Percentiles rank a stretch among this genome's conserved stretches.
phyloP scores from a whole-genome alignment of 1,284 basidiomycete species.

The Psilocybe mexicana region DNA sequence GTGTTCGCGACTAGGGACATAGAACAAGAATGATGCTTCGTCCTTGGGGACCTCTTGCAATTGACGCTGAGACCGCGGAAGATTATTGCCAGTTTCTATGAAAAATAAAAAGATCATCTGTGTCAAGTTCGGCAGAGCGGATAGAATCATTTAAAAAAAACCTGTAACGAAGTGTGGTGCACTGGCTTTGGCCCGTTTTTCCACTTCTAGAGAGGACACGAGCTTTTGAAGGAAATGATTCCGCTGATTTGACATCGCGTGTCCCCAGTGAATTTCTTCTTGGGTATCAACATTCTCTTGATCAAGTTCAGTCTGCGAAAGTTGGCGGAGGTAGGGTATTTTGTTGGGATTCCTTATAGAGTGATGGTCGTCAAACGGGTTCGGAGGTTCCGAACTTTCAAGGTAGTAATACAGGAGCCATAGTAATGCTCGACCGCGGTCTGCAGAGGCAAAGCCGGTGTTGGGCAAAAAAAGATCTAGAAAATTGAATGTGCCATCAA shows the following conservation, averaged over 20 bases:
- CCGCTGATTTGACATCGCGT: conserved; percentile 63
- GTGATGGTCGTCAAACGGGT: conserved; percentile 68
- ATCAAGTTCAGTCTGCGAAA: conserved; percentile 49
- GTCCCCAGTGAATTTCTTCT: conserved; percentile 69
- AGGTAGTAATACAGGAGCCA: conserved; percentile 81
- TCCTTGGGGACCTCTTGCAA: conserved; percentile 19
- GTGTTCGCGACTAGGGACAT: conserved; percentile 37
- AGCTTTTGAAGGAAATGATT: conserved; percentile 64
- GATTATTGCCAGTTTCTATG: conserved; percentile 21
- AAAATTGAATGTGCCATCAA: conserved; percentile 74
- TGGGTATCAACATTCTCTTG: conserved; percentile 68
- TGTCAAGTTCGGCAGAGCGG: conserved; percentile 14
- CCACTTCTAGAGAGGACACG: conserved; percentile 47
- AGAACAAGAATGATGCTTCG: conserved; percentile 26
- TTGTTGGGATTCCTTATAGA: conserved; percentile 50
- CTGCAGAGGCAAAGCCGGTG: conserved; percentile 60
- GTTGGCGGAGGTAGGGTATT: conserved; percentile 53
- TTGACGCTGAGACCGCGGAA: conserved; percentile 24
- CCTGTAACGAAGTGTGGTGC: conserved; percentile 46
- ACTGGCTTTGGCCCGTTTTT: conserved; percentile 45
- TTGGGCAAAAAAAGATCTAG: conserved; percentile 80
- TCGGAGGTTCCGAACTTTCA: conserved; percentile 55
- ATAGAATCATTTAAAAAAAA: conserved; percentile 20
- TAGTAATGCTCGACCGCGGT: conserved; percentile 75
- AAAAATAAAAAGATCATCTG: conserved; percentile 7